phyloP scores from a whole-genome alignment of 495 filamentous ascomycete species.

The Tuber indicum region DNA sequence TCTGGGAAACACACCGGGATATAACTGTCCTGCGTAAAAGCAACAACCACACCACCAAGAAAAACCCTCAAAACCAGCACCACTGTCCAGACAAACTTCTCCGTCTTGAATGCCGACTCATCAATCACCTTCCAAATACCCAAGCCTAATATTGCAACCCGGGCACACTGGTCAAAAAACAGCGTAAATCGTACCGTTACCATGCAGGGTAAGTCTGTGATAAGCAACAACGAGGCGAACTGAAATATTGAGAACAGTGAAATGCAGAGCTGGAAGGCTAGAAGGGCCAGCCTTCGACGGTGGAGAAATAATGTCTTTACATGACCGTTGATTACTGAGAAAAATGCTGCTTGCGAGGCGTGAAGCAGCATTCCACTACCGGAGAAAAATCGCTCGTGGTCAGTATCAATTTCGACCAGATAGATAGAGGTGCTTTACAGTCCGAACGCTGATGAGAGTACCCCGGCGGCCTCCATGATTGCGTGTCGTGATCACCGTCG shows the following conservation, averaged over 20 bases:
- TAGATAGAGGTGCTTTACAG: conserved; percentile 18
- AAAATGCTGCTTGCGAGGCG: conserved; percentile 33
- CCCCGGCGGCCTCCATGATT: conserved; percentile 30
- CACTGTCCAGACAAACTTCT: conserved; percentile 19
- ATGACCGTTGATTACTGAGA: conserved; percentile 29
- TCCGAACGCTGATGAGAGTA: conserved; percentile 33
- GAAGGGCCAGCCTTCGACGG: conserved; percentile 38
- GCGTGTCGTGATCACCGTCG: background rate
- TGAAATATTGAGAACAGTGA: conserved; percentile 29
- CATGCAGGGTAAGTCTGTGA: conserved; percentile 21
- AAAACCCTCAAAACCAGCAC: conserved; percentile 22
- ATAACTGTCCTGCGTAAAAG: conserved; percentile 32
- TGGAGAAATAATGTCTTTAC: conserved; percentile 29
- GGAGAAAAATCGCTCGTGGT: background rate
- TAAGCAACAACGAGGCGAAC: conserved; percentile 28
- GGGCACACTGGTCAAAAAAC: conserved; percentile 34
- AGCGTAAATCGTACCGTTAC: conserved; percentile 25
- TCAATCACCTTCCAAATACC: conserved; percentile 27
- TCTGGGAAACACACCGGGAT: conserved; percentile 39
- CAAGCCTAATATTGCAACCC: conserved; percentile 24
- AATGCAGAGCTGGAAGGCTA: conserved; percentile 30
- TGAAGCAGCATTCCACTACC: conserved; percentile 29
- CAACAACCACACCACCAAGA: conserved; percentile 25
- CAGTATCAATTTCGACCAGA: conserved; percentile 5
- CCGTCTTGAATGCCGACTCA: conserved; percentile 13